Base-by-base conservation (phyloP, 2,329 filamentous ascomycete genomes). In the Trichoderma atrobrunneum region DNA sequence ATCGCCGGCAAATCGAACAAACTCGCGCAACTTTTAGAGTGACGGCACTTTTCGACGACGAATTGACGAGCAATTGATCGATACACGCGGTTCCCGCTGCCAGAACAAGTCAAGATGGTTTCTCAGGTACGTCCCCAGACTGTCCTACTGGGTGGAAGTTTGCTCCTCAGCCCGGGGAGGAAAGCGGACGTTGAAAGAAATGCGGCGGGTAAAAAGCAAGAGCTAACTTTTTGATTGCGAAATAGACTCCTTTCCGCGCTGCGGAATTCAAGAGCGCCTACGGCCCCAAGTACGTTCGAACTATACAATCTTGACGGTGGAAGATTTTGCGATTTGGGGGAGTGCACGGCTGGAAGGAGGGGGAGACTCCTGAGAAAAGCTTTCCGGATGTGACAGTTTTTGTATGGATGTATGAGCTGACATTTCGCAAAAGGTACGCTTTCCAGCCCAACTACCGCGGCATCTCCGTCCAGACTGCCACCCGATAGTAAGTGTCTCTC, bases 241-340 rank as follows among this genome's bases (percentile, higher is more conserved):
- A 72, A 72, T 77, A 88, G 87, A 84, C 84, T 80, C 83, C 83
- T 78, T 76, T 83, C 80, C 83, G 81, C 81, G 81, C 82, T 79
- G 78, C 81, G 74, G 76, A 80, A 74, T 91, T 90, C 86, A 87
- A 86, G 83, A 91, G 88, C 83, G 84, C 86, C 76, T 90, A 89
- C 80, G 89, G 88, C 80, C 90, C 90, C 68, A 91, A 90, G 90
- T 91, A 88, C 83, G 80, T 80, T 73, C 43, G 48, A 30, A 51
- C 36, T 26, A 62, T 62, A 36, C 26, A 21, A 14, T 36, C 28
- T 10, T 28, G 57, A 61, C 1, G 14, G 24, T 36, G 28, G 28
- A 21, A 10, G 1, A 21, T 34, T 30, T 21, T 68, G 16, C 32
- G 11, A n/a, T n/a, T 34, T 24, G 1, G 6, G 34, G 28, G 18